These are phyloP conservation scores for Myxozyma lipomycoides DNA, from an alignment of 805 yeast genomes.

Conservation along the genomic window DNA sequence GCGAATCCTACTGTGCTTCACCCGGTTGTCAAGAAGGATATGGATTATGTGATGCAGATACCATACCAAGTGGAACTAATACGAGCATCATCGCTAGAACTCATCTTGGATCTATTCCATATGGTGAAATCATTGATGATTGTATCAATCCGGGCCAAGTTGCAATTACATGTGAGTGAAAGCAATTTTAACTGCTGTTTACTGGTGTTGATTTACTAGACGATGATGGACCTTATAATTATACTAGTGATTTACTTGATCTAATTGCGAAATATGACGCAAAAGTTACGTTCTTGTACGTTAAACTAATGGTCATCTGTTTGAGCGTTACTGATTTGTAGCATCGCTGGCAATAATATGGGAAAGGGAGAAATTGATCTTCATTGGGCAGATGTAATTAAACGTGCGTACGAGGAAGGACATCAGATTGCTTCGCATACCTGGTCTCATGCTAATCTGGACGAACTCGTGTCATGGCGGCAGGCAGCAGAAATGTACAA, in stretches of 20 bases:
- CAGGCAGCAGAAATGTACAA: conserved; percentile 12
- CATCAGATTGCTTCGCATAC: conserved; percentile 24
- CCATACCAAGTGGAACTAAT: conserved; percentile 12
- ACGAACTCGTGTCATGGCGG: conserved; percentile 1
- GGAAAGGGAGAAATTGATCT: conserved; percentile 22
- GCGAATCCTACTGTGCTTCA: conserved; percentile 10
- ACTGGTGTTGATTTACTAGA: neutral
- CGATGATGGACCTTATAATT: conserved; percentile 21
- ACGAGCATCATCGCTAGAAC: conserved; percentile 11
- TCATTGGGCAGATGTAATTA: conserved; percentile 11
- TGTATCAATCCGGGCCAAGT: conserved; percentile 16
- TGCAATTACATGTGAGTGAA: conserved; percentile 17
- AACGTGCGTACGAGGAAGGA: conserved; percentile 9
- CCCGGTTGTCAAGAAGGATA: conserved; percentile 15
- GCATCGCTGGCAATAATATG: conserved; percentile 18
- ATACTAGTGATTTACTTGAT: conserved; percentile 17
- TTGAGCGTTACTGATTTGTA: neutral
- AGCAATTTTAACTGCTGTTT: neutral
- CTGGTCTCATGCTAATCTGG: conserved; percentile 21
- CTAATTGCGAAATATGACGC: conserved; percentile 9
- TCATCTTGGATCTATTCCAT: conserved; percentile 14
- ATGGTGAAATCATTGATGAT: conserved; percentile 11
- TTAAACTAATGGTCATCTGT: neutral
- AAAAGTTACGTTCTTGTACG: conserved; percentile 18
- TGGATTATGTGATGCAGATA: conserved; percentile 21